Conservation (phyloP, 305 asterid genomes). For the Fraxinus dipetala region DNA sequence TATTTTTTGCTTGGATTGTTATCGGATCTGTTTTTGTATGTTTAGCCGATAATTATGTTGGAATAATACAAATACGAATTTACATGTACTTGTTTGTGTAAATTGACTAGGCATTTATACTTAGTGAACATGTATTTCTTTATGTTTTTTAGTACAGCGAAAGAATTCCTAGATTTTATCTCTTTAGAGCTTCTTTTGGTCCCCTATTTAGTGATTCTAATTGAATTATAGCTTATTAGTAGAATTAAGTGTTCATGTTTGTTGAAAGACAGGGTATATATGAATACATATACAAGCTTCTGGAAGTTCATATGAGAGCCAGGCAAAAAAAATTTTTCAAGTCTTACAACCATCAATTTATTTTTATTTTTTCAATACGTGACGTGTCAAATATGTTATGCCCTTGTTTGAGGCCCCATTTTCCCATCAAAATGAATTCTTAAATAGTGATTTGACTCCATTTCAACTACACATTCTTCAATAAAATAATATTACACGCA, state of each 20-base stretch:
- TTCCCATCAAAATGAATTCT: no score
- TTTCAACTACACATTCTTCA: no score
- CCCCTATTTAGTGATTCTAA: neutral
- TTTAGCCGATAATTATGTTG: neutral
- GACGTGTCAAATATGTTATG: neutral
- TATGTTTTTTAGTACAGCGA: neutral
- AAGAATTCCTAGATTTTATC: neutral
- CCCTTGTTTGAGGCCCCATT: no score
- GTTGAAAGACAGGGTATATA: neutral
- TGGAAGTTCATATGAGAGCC: neutral
- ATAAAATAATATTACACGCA: no score
- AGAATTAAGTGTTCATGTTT: neutral
- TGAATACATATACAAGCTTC: neutral
- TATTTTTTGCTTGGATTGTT: neutral
- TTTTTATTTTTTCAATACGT: no score
- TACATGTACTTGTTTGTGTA: neutral
- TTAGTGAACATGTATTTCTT: neutral
- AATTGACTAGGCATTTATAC: neutral
- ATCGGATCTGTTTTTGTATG: neutral
- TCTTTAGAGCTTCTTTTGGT: neutral
- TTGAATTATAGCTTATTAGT: neutral
- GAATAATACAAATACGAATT: neutral
- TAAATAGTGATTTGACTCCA: no score
- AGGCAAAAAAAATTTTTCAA: neutral
- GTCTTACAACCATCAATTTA: neutral